phyloP scores from a whole-genome alignment of 768 basidiomycete species.

The Leccinum disarticulatum region DNA sequence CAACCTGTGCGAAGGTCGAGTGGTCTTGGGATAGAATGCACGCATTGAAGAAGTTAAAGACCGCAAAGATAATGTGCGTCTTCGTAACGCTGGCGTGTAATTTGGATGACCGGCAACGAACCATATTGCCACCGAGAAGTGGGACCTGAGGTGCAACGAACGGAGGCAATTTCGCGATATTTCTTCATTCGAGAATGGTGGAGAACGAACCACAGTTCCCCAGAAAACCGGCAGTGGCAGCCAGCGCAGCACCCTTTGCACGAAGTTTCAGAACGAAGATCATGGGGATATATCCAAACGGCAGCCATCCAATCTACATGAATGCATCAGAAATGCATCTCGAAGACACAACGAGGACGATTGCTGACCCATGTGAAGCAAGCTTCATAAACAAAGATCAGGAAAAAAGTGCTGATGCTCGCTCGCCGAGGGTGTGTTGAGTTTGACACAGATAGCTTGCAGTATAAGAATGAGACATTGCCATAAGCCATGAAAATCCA shows the following conservation, averaged over 20 bases:
- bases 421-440: slow-evolving; percentile 1
- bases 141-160: too few species aligned
- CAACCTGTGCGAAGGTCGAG: slow-evolving; percentile 3
- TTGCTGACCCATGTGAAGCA: slow-evolving; percentile 9
- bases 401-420: slow-evolving; percentile 4
- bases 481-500: slow-evolving; percentile 9
- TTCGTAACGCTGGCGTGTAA: slow-evolving; percentile 8
- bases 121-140: too few species aligned
- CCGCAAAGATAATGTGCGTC: slow-evolving; percentile 4
- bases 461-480: slow-evolving; percentile 6
- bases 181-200: too few species aligned
- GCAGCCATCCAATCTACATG: slow-evolving; percentile 7
- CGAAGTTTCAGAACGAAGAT: slow-evolving; percentile 8
- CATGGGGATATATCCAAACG: slow-evolving; percentile 9
- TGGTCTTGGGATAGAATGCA: slow-evolving; percentile 1
- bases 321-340: not conserved
- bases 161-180: not conserved
- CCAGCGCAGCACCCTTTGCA: slow-evolving; percentile 5
- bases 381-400: slow-evolving; percentile 9
- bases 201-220: slow-evolving; percentile 5
- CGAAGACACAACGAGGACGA: not conserved
- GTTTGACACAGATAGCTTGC: slow-evolving; percentile 5
- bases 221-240: slow-evolving; percentile 2
- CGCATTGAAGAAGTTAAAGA: not conserved
- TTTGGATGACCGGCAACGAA: slow-evolving; percentile 4